Percentiles rank a stretch among this genome's conserved stretches.
Conservation (phyloP, 352 stramenopile species). For the Phytophthora ohioensis region DNA sequence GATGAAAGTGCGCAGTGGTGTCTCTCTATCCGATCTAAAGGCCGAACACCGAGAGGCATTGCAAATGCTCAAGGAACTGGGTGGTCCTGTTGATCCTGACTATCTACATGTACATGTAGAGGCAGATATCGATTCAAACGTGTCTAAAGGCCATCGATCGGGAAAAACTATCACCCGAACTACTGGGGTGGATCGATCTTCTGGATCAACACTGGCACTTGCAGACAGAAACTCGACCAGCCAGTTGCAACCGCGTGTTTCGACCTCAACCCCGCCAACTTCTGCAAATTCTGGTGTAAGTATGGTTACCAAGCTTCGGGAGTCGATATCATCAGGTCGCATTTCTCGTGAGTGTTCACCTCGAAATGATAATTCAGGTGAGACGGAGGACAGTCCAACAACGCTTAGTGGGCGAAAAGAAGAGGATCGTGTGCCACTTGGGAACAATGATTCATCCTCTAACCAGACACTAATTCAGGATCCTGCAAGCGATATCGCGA, state of each 20-base stretch:
- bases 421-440: background rate
- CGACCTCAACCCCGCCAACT: slow-evolving; percentile 10
- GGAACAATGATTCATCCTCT: background rate
- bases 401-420: background rate
- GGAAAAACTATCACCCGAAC: slow-evolving; percentile 4
- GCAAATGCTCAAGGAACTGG: slow-evolving; percentile 77
- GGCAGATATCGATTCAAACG: slow-evolving; percentile 15
- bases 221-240: slow-evolving; percentile 4
- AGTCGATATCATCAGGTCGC: slow-evolving; percentile 54
- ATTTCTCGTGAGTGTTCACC: slow-evolving; percentile 27
- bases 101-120: slow-evolving; percentile 22
- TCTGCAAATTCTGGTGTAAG: slow-evolving; percentile 37
- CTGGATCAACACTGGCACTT: slow-evolving; percentile 1
- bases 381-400: background rate
- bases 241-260: slow-evolving; percentile 2
- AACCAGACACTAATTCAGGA: slow-evolving; percentile 14
- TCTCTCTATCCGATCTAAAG: slow-evolving; percentile 79
- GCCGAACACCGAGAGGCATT: slow-evolving; percentile 79
- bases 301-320: slow-evolving; percentile 63
- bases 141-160: background rate
- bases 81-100: slow-evolving; percentile 60
- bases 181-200: background rate
- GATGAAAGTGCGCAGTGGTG: slow-evolving; percentile 49
- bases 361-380: slow-evolving; percentile 4
- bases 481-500: background rate